phyloP scores from a whole-genome alignment of 2,329 filamentous ascomycete genomes.

The Emergomyces pasteurianus region DNA sequence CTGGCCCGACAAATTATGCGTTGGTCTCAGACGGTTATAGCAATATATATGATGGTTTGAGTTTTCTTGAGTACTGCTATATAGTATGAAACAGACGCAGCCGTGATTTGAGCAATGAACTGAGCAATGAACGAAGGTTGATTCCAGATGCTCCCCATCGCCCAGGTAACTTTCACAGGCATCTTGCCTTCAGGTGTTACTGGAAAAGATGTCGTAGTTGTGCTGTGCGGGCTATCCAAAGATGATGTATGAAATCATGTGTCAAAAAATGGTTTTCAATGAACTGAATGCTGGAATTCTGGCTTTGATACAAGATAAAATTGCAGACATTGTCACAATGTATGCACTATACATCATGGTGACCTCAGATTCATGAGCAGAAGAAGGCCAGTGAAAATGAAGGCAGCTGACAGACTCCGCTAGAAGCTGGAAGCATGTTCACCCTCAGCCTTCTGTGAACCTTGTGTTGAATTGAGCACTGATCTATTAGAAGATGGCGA shows the following conservation, averaged over 20 bases:
- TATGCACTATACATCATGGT: conserved; percentile 92
- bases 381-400: conserved; percentile 60
- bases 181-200: conserved; percentile 66
- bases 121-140: conserved; percentile 64
- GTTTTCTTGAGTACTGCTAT: conserved; percentile 63
- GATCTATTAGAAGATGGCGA: conserved; percentile 77
- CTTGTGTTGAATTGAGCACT: conserved; percentile 73
- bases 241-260: conserved; percentile 85
- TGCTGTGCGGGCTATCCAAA: conserved; percentile 73
- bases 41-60: conserved; percentile 75
- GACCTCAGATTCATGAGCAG: conserved; percentile 68
- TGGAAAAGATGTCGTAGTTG: conserved; percentile 89
- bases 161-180: conserved; percentile 66
- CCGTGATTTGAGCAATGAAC: conserved; percentile 79
- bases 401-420: conserved; percentile 73
- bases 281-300: conserved; percentile 56
- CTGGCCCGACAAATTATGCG: conserved; percentile 75
- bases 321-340: conserved; percentile 66
- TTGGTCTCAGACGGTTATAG: conserved; percentile 60
- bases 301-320: conserved; percentile 66
- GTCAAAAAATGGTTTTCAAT: conserved; percentile 69
- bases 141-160: conserved; percentile 80
- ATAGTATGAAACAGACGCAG: conserved; percentile 81
- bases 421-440: conserved; percentile 67
- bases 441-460: conserved; percentile 63